Conservation (phyloP, 2,329 filamentous ascomycete species). For the Xylariaceae sp. region DNA sequence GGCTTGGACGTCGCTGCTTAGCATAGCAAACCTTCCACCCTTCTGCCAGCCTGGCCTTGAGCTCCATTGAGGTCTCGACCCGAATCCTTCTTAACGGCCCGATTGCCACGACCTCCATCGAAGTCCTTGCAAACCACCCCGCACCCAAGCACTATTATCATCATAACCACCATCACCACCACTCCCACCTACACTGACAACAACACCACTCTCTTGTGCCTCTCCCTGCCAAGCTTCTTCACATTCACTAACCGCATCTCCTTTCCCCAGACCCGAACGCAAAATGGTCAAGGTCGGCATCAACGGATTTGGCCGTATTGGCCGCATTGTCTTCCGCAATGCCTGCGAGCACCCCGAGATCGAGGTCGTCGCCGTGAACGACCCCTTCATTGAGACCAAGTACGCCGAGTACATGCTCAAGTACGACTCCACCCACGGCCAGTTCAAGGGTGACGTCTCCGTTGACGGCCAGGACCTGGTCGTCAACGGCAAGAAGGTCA, state of each 20-base stretch:
- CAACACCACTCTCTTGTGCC: constrained; percentile 1
- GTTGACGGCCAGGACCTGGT: constrained; percentile 63
- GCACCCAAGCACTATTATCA: too few species aligned
- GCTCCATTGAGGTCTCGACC: too few species aligned
- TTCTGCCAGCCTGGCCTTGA: too few species aligned
- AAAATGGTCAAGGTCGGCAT: constrained; percentile 71
- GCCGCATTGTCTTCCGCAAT: constrained; percentile 98
- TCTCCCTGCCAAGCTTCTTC: constrained; percentile 7
- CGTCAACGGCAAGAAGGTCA: constrained; percentile 91
- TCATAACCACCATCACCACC: background rate
- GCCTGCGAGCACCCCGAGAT: constrained; percentile 84
- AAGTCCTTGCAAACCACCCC: too few species aligned
- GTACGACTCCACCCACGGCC: constrained; percentile 95
- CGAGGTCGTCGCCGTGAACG: constrained; percentile 94
- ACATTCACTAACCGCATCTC: too few species aligned
- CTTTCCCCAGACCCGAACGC: constrained; percentile 7
- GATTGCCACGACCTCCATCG: background rate
- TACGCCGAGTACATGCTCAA: constrained; percentile 99
- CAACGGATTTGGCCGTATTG: constrained; percentile 99
- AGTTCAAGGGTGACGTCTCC: constrained; percentile 88
- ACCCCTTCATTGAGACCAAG: constrained; percentile 96
- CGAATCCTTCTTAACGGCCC: background rate
- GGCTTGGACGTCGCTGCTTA: background rate
- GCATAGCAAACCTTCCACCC: too few species aligned
- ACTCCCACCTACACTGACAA: background rate